These are phyloP conservation scores for Astrocystis sublimbata DNA, from an alignment of 495 filamentous ascomycete genomes.

Conservation along the genomic window DNA sequence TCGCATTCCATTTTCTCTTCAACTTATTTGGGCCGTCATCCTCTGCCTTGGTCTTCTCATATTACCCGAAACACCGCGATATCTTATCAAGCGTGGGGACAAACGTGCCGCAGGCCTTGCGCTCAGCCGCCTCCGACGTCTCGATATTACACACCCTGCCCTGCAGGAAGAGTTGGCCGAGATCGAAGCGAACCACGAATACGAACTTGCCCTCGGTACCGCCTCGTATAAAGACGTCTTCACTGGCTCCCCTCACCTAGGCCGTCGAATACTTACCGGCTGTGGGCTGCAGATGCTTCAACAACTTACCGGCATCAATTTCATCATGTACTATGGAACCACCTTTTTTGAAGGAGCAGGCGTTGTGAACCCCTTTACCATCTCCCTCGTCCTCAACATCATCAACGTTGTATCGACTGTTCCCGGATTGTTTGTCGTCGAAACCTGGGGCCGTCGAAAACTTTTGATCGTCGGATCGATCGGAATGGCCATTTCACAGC, in stretches of 20 bases:
- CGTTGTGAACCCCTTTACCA: conserved; percentile 65
- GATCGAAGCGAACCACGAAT: conserved; percentile 88
- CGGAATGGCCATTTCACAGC: conserved; percentile 73
- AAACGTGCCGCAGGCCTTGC: conserved; percentile 69
- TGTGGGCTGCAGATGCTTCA: conserved; percentile 61
- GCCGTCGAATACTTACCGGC: conserved; percentile 56
- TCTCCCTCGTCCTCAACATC: conserved; percentile 72
- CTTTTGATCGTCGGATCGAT: conserved; percentile 71
- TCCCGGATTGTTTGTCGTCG: conserved; percentile 73
- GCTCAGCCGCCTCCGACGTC: conserved; percentile 73
- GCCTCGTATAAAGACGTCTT: conserved; percentile 75
- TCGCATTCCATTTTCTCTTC: conserved; percentile 82
- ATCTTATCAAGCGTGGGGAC: conserved; percentile 74
- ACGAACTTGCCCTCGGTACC: conserved; percentile 73
- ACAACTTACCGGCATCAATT: conserved; percentile 59
- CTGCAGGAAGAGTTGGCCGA: conserved; percentile 80
- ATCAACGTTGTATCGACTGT: conserved; percentile 76
- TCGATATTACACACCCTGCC: conserved; percentile 73
- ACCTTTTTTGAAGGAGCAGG: conserved; percentile 71
- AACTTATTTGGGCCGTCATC: conserved; percentile 82
- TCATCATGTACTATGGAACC: conserved; percentile 76
- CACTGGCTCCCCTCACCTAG: conserved; percentile 57
- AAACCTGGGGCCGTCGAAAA: conserved; percentile 72
- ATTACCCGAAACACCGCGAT: conserved; percentile 87
- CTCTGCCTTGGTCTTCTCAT: conserved; percentile 71